These are phyloP conservation scores for Calonectria henricotiae DNA, from an alignment of 2,329 filamentous ascomycete species.

Conservation along the genomic window DNA sequence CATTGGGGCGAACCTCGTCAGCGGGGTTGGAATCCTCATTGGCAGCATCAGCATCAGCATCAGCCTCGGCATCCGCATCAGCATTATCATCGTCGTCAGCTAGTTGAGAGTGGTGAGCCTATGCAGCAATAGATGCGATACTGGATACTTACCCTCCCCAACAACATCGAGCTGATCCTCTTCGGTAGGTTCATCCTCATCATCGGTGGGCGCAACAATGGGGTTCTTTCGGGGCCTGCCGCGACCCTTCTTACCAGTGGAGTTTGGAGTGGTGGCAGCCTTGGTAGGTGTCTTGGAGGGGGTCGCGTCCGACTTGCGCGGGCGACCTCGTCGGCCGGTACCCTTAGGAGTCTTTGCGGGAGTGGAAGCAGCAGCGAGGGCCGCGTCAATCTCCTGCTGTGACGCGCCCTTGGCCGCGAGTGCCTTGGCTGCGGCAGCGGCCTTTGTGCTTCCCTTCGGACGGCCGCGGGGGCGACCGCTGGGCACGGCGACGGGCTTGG, in stretches of 20 bases:
- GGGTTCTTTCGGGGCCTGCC: conserved; percentile 56
- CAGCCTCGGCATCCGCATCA: conserved; percentile 35
- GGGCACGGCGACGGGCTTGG: conserved; percentile 56
- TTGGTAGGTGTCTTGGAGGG: conserved; percentile 39
- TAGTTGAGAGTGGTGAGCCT: conserved; percentile 26
- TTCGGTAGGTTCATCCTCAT: conserved; percentile 34
- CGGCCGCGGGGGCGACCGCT: conserved; percentile 67
- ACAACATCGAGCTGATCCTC: conserved; percentile 40
- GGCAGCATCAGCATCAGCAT: conserved; percentile 28
- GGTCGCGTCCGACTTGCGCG: conserved; percentile 51
- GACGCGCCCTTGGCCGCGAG: conserved; percentile 31
- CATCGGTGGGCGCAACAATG: conserved; percentile 50
- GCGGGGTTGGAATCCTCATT: conserved; percentile 20
- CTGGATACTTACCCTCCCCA: conserved; percentile 36
- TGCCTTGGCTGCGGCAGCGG: conserved; percentile 39
- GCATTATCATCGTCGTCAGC: conserved; percentile 46
- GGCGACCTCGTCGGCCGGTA: conserved; percentile 53
- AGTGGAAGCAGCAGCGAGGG: conserved; percentile 26
- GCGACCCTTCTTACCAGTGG: conserved; percentile 49
- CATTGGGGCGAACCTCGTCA: conserved; percentile 49
- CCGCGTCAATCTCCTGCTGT: conserved; percentile 29
- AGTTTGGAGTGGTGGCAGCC: conserved; percentile 26
- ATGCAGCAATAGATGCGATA: not conserved
- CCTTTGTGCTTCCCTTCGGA: conserved; percentile 62
- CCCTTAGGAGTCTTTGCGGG: conserved; percentile 39